Base-by-base conservation (phyloP, 192 early-diverging fungal genomes). In the Backusella psychrophila region DNA sequence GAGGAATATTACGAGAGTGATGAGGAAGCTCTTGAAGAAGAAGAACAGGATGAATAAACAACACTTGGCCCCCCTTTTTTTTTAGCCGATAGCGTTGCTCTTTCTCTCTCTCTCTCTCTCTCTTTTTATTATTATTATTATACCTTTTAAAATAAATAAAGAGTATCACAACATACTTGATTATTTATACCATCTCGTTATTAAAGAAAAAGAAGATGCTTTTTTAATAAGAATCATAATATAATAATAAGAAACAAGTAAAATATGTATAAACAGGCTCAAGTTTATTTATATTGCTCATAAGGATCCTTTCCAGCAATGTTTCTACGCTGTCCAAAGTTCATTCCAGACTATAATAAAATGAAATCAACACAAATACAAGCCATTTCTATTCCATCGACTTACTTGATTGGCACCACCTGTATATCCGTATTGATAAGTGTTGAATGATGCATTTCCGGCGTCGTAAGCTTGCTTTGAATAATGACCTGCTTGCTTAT, bases 401-500 rank as follows among this genome's bases (percentile, higher is more conserved):
- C 83, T 65, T 75, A 90, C 88, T 72, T 91, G 86, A 53, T 86
- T 75, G 73, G 85, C 82, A 21, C 82, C 85, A 35, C 80, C 80
- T 38, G 53, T 78, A 69, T 86, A 84, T 33, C 85, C 85, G 67
- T 84, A 86, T 66, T 86, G 85, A 71, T 80, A 80, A 8, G 85
- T 80, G 38, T 90, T 88, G 74, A 91, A 87, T 12, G 87, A 78
- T 44, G 74, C 82, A 46, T 89, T 89, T 44, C 90, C 89, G 65
- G 84, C 81, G 8, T 85, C 85, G 38, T 92, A 66, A 33, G 84
- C 83, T 72, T 92, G 91, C 23, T 88, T 90, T 35, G 87, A 83
- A 73, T 92, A 94, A 34, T 84, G 66, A 3, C 89, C 84, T 69
- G 90, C 87, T 65, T 78, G 87, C 75, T 90, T 90, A 23, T 93